Base-by-base conservation (phyloP, 495 filamentous ascomycete species). In the Schizothecium vesticola region DNA sequence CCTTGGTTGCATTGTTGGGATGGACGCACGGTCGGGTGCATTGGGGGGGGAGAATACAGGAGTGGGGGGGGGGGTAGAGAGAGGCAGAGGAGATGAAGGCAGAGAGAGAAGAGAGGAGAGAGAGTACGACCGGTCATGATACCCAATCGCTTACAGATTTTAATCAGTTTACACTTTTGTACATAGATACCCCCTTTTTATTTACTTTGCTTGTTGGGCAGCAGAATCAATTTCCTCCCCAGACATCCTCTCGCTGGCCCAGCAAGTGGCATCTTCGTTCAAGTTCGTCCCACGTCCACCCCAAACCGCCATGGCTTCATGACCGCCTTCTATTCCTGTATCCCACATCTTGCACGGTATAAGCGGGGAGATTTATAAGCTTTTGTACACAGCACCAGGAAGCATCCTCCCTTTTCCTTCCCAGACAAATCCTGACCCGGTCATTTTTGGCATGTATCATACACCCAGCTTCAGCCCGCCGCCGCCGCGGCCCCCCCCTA, bases 141-240 rank as follows among this genome's bases (percentile, higher is more conserved):
- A 65, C 63, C 63, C 63, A 65, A 65, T 65, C 63, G 63, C 56
- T 63, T 65, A 65, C 16, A 31, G 4, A 22, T 56, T 65, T 65
- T 64, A 51, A 43, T 36, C 19, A 31, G 9, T 24, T 24, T 51
- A 56, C 19, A 43, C 13, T 43, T 64, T 29, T 51, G n/a, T 16
- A 24, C 36, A 55, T 64, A 61, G 22, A n/a, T 71, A 51, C 43
- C 43, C 43, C 43, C n/a, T n/a, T 51, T 51, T 51, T 51, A 8
- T n/a, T n/a, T n/a, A n/a, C 16, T 51, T 19, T 51, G 19, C 19
- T 51, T 2, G 19, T 28, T 7, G 43, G 16, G 43, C 43, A 51
- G 43, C 43, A n/a, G 43, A 51, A 51, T 51, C 19, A 51, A 51
- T 0, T 1, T 9, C 5, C 16, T 51, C 43, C 43, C 11, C 43